Evolutionary conservation across 2,329 filamentous ascomycete species (phyloP).

Genomic region (Penicillium sp.): DNA sequence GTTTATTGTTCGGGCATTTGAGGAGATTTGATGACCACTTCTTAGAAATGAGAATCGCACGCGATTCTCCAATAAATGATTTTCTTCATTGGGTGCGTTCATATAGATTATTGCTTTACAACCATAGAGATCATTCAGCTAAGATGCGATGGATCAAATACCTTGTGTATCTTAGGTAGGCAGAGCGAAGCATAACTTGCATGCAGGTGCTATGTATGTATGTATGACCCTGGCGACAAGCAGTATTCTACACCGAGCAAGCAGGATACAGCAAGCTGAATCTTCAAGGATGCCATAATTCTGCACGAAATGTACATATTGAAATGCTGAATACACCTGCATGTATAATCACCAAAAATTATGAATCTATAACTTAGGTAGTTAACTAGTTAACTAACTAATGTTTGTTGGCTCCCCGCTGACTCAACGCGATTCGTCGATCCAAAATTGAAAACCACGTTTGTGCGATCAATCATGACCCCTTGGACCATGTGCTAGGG

Average conservation of each 20-base stretch:
- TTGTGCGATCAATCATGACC: neutral
- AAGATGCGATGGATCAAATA: neutral
- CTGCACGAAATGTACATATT: neutral
- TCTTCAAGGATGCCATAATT: neutral
- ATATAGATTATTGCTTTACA: neutral
- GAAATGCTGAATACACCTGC: neutral
- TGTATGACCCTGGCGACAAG: neutral
- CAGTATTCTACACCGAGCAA: neutral
- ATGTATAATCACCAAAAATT: neutral
- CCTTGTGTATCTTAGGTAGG: neutral
- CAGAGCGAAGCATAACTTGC: neutral
- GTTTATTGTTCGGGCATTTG: conserved; percentile 38
- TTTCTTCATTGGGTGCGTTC: neutral
- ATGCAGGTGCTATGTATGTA: neutral
- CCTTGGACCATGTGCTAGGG: conserved; percentile 1
- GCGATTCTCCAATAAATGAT: neutral
- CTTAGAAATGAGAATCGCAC: neutral
- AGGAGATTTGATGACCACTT: conserved; percentile 23
- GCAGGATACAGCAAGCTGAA: neutral
- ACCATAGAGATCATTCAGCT: neutral
- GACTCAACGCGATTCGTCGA: neutral
- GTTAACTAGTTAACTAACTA: no score
- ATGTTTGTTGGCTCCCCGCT: no score
- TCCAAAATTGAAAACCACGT: neutral
- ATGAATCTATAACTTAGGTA: neutral